Evolutionary conservation across 371 early-diverging fungal species (phyloP).

Genomic region (Syncephalastrum racemosum): DNA sequence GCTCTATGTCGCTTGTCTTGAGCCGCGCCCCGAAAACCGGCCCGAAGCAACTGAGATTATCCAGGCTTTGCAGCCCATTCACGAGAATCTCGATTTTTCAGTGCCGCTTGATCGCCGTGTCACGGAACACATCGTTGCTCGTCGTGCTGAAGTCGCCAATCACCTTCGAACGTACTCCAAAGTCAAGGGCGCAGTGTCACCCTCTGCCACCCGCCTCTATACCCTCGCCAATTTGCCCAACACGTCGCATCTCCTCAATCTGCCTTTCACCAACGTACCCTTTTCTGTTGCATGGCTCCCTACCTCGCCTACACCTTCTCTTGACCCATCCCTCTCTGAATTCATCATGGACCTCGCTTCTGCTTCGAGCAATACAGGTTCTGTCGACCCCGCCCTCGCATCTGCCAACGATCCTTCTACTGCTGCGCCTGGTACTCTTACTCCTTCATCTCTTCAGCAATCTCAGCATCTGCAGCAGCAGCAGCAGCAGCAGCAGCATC

Average conservation of each 20-base stretch:
- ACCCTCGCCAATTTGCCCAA: conserved; percentile 40
- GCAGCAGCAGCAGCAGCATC: too few species aligned
- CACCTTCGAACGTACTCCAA: conserved; percentile 40
- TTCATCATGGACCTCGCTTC: conserved; percentile 4
- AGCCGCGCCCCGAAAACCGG: conserved; percentile 42
- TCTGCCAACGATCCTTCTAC: too few species aligned
- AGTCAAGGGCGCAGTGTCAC: conserved; percentile 32
- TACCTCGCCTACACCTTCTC: conserved; percentile 2
- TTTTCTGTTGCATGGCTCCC: conserved; percentile 17
- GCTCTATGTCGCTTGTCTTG: conserved; percentile 37
- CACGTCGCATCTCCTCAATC: conserved; percentile 23
- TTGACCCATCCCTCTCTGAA: conserved; percentile 10
- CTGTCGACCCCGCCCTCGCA: too few species aligned
- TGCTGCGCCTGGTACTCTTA: too few species aligned
- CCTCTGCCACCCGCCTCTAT: conserved; percentile 42
- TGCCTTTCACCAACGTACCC: conserved; percentile 30
- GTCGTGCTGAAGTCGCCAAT: conserved; percentile 42
- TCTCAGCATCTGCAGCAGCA: too few species aligned
- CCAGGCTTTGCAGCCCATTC: conserved; percentile 36
- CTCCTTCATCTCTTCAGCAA: too few species aligned
- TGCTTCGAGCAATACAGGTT: too few species aligned
- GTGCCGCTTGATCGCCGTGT: conserved; percentile 34
- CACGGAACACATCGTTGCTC: conserved; percentile 40
- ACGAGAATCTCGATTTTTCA: conserved; percentile 32
- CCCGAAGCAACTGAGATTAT: conserved; percentile 39